Evolutionary conservation across 257 asterid genomes (phyloP).

Genomic region (Gentiana straminea): DNA sequence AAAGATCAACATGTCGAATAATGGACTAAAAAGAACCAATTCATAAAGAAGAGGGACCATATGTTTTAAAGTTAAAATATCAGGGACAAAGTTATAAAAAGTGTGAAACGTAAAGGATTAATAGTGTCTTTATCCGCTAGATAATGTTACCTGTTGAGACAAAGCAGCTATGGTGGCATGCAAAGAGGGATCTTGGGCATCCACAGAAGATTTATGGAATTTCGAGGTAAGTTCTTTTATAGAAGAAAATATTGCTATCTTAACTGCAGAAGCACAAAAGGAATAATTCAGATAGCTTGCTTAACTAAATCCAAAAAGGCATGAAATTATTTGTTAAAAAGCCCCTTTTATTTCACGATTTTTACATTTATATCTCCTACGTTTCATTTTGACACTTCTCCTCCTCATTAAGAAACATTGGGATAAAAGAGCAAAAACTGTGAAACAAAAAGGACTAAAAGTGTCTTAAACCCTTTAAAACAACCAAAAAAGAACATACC

Average conservation of each 20-base stretch:
- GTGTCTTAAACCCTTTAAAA: conserved; percentile 2
- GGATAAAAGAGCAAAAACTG: not conserved
- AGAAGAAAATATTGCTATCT: conserved; percentile 58
- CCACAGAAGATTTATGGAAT: conserved; percentile 25
- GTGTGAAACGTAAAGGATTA: not conserved
- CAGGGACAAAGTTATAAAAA: no score
- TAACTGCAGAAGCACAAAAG: conserved; percentile 38
- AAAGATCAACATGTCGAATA: no score
- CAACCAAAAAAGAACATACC: conserved; percentile 29
- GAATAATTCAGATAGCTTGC: no score
- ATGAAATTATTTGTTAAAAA: no score
- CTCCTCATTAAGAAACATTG: not conserved
- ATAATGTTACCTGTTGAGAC: conserved; percentile 51
- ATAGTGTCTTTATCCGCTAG: conserved; percentile 2
- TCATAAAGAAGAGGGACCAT: no score
- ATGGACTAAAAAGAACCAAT: no score
- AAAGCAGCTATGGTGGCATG: conserved; percentile 24
- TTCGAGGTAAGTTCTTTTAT: conserved; percentile 58
- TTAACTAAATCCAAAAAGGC: no score
- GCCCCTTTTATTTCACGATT: no score
- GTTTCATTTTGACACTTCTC: no score
- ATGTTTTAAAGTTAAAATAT: no score
- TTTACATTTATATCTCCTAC: no score
- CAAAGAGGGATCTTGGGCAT: conserved; percentile 28
- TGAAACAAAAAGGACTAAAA: not conserved